Evolutionary conservation across 2,329 filamentous ascomycete species (phyloP), one percentile per base, ranked within the genome.

Genomic region (Lasiodiplodia sp.): DNA sequence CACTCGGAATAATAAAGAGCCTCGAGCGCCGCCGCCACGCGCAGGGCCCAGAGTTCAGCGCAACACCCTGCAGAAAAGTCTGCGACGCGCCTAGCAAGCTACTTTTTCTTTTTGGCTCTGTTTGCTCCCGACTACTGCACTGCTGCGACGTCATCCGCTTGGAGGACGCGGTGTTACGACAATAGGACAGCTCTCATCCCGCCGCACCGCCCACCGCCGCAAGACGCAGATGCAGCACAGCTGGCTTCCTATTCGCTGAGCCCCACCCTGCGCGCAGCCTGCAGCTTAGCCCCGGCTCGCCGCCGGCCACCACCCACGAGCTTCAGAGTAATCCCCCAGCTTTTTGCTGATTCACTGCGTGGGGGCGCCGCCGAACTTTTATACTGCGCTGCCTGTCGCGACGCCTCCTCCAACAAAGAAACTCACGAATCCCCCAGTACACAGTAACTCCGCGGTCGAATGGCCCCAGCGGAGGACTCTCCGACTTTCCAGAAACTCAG

Each of bases 401-500:
- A 72, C 70, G 70, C 25, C 47, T 74, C 79, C 73, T 72, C 74
- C 77, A 70, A 75, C 72, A 72, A 73, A 74, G 73, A 67, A 58
- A 21, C 44, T n/a, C n/a, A 47, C 44, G 55, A 28, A 37, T 47
- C 25, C 40, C 18, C 28, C 49, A 31, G 57, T 14, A 55, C 7
- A 14, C 58, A 31, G 12, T 8, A 31, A 38, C 67, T 51, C 57
- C 37, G 67, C 70, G 70, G 69, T 76, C 73, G 65, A 76, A 80
- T 81, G 79, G 79, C 79, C 76, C 76, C 78, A 69, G 71, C 77
- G 73, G 75, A 75, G 72, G 76, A 76, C 75, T 78, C 78, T 78
- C 78, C 79, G 72, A 74, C 72, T 73, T 81, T 81, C 75, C 79
- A 78, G 75, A 81, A 81, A 72, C 78, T 81, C 72, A 79, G 77